These are phyloP conservation scores for Coemansia sp. DNA, from an alignment of 192 early-diverging fungal species.

Conservation along the genomic window DNA sequence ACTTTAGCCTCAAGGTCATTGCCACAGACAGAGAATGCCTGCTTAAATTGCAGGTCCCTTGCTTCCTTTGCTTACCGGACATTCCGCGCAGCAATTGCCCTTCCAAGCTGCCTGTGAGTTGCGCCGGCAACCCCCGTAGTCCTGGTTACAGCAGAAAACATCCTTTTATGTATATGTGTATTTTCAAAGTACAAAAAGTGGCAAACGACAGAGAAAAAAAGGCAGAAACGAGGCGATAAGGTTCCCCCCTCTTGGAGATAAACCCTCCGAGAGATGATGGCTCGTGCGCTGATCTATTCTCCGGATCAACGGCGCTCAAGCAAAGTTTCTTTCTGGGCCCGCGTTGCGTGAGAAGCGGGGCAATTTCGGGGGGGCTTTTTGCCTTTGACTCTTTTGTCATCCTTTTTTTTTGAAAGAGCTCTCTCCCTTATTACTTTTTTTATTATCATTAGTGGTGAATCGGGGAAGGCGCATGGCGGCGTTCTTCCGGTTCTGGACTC, in stretches of 20 bases:
- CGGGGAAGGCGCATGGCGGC: conserved; percentile 26
- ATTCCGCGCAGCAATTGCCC: conserved; percentile 9
- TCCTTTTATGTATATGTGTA: too few relatives aligned
- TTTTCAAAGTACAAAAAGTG: conserved; percentile 1
- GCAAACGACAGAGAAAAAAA: not conserved
- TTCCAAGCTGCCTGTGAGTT: conserved; percentile 11
- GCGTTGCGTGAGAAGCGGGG: too few relatives aligned
- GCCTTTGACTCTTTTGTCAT: not conserved
- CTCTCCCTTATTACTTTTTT: not conserved
- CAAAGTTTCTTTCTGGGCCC: not conserved
- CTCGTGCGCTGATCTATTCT: too few relatives aligned
- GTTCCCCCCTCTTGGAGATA: not conserved
- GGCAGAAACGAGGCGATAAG: not conserved
- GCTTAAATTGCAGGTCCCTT: too few relatives aligned
- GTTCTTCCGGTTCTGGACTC: conserved; percentile 50
- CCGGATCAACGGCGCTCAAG: too few relatives aligned
- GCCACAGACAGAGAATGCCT: too few relatives aligned
- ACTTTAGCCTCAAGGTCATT: too few relatives aligned
- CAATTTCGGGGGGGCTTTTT: not conserved
- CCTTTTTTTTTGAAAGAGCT: conserved; percentile 3
- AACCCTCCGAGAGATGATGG: not conserved
- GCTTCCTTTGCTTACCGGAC: conserved; percentile 39
- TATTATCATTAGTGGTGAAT: not conserved
- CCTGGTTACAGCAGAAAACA: conserved; percentile 29
- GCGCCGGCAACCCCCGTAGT: conserved; percentile 18